A percentile compares a stretch with the other conserved stretches of the same genome.
Evolutionary conservation across 306 rosid species (phyloP).

Genomic region (Cicer chorassanicum): DNA sequence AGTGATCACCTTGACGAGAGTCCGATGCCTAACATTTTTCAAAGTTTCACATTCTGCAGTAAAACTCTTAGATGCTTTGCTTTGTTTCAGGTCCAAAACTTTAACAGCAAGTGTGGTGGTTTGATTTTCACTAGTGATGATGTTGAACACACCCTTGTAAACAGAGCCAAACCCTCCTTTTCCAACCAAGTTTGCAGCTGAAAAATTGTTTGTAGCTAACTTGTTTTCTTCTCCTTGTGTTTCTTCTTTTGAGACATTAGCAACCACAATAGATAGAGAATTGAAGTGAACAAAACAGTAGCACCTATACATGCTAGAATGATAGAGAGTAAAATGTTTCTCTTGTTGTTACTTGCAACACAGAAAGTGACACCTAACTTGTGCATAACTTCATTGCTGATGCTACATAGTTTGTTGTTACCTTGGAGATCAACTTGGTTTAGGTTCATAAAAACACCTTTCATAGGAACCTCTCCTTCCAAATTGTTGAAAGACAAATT

Average conservation of each 20-base stretch:
- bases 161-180: slow-evolving; percentile 84
- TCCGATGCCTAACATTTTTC: slow-evolving; percentile 51
- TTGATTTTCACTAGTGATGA: slow-evolving; percentile 56
- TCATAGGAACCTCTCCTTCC: slow-evolving; percentile 50
- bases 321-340: slow-evolving; percentile 30
- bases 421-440: slow-evolving; percentile 43
- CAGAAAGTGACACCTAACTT: slow-evolving; percentile 34
- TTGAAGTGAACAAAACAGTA: slow-evolving; percentile 15
- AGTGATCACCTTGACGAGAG: slow-evolving; percentile 49
- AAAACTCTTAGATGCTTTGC: slow-evolving; percentile 54
- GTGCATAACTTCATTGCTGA: slow-evolving; percentile 40
- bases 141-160: slow-evolving; percentile 69
- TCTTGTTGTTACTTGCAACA: slow-evolving; percentile 31
- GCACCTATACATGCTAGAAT: slow-evolving; percentile 46
- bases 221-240: slow-evolving; percentile 4
- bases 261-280: slow-evolving; percentile 34
- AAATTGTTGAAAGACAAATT: slow-evolving; percentile 56
- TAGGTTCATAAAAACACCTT: slow-evolving; percentile 50
- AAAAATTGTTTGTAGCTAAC: slow-evolving; percentile 77
- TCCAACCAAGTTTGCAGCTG: slow-evolving; percentile 74
- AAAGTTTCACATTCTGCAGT: slow-evolving; percentile 53
- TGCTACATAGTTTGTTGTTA: slow-evolving; percentile 48
- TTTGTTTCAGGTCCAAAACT: slow-evolving; percentile 52
- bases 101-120: slow-evolving; percentile 50
- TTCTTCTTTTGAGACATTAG: slow-evolving; percentile 22